Evolutionary conservation across 345 rosid species (phyloP).

Genomic region (Excoecaria cochinchinensis): DNA sequence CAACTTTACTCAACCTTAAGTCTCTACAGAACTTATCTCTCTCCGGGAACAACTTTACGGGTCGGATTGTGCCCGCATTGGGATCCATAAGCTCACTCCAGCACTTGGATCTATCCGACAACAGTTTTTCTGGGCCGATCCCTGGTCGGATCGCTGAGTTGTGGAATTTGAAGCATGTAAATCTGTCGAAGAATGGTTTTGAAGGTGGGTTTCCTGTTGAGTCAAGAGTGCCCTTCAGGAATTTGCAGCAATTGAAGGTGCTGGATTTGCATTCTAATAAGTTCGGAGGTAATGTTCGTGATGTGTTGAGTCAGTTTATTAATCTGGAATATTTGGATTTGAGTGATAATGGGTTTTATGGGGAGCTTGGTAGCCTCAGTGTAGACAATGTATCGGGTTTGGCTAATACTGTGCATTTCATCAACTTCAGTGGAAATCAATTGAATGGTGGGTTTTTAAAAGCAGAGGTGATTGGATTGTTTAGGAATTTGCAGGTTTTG

Average conservation of each 20-base stretch:
- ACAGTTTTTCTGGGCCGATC: constrained; percentile 76
- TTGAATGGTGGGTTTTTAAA: constrained; percentile 55
- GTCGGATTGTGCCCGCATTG: constrained; percentile 76
- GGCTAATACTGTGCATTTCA: constrained; percentile 56
- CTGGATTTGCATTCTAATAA: constrained; percentile 66
- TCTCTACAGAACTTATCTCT: constrained; percentile 64
- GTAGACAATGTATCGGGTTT: constrained; percentile 60
- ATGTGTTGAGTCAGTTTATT: constrained; percentile 52
- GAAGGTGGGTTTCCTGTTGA: constrained; percentile 68
- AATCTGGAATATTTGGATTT: constrained; percentile 80
- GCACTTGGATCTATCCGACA: constrained; percentile 78
- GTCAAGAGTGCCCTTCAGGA: constrained; percentile 32
- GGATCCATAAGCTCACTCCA: constrained; percentile 63
- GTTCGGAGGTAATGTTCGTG: constrained; percentile 58
- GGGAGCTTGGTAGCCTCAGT: constrained; percentile 42
- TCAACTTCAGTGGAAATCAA: constrained; percentile 68
- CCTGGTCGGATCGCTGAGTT: constrained; percentile 78
- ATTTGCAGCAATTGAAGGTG: constrained; percentile 71
- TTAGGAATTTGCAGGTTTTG: constrained; percentile 64
- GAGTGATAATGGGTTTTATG: constrained; percentile 65
- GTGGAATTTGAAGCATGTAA: constrained; percentile 64
- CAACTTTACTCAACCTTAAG: constrained; percentile 50
- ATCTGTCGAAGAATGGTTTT: constrained; percentile 67
- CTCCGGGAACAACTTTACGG: constrained; percentile 76
- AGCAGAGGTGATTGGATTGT: constrained; percentile 50